Percentiles rank a stretch among this genome's conserved stretches.
Conservation (phyloP, 805 yeast species). For the Wickerhamomyces queroliae region DNA sequence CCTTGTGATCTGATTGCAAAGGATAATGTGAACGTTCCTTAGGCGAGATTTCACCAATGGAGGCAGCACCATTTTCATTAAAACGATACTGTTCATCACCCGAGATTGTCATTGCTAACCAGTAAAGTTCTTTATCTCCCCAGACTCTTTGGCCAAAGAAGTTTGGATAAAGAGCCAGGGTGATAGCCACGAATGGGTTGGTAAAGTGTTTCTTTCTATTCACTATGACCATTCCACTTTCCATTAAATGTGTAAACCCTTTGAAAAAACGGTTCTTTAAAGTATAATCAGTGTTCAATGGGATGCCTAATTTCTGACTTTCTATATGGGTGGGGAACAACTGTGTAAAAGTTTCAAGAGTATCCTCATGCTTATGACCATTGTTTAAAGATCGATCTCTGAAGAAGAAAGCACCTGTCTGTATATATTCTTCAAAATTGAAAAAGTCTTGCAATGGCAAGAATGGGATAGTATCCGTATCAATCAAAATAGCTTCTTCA, state of each 20-base stretch:
- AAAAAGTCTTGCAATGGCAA: conserved; percentile 30
- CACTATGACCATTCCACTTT: conserved; percentile 30
- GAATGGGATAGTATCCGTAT: conserved; percentile 45
- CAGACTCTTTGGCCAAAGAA: conserved; percentile 43
- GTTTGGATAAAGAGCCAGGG: conserved; percentile 29
- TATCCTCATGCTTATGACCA: conserved; percentile 12
- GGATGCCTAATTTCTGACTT: conserved; percentile 22
- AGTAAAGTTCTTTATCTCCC: conserved; percentile 77
- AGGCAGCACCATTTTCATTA: conserved; percentile 24
- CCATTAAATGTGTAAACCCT: conserved; percentile 24
- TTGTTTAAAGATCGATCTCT: conserved; percentile 31
- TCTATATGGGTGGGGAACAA: conserved; percentile 36
- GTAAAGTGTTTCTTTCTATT: conserved; percentile 22
- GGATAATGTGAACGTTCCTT: conserved; percentile 5
- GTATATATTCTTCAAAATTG: conserved; percentile 26
- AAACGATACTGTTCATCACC: conserved; percentile 24
- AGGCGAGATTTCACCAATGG: conserved; percentile 23
- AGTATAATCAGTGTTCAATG: conserved; percentile 27
- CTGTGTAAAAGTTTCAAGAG: conserved; percentile 32
- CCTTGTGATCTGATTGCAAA: conserved; percentile 12
- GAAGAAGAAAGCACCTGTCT: conserved; percentile 39
- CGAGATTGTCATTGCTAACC: conserved; percentile 41
- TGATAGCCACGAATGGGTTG: conserved; percentile 16
- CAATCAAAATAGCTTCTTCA: conserved; percentile 48
- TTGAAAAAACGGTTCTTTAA: conserved; percentile 31